phyloP scores from a whole-genome alignment of 2,329 filamentous ascomycete genomes.

The Calonectria montana region DNA sequence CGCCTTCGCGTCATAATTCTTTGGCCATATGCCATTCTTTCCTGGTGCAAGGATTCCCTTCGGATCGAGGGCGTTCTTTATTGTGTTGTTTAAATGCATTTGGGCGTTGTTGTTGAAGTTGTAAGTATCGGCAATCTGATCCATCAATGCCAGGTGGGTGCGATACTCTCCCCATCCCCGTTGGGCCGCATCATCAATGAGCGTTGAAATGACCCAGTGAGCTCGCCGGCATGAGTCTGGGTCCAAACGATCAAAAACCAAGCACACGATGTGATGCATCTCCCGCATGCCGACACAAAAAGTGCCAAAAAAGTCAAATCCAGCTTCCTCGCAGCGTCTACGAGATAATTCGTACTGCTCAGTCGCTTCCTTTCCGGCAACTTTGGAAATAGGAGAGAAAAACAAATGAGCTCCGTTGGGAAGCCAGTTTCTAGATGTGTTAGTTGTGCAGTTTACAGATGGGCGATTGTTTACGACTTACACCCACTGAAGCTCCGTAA shows the following conservation, averaged over 20 bases:
- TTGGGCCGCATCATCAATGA: slow-evolving; percentile 54
- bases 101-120: slow-evolving; percentile 55
- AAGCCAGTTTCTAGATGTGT: slow-evolving; percentile 16
- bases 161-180: slow-evolving; percentile 59
- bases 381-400: slow-evolving; percentile 38
- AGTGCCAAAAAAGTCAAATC: slow-evolving; percentile 35
- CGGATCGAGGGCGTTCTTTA: slow-evolving; percentile 59
- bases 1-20: not conserved
- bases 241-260: slow-evolving; percentile 61
- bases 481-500: slow-evolving; percentile 36
- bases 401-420: slow-evolving; percentile 37
- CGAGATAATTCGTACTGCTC: slow-evolving; percentile 25
- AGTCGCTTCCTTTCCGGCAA: slow-evolving; percentile 22
- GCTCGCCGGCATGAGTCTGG: slow-evolving; percentile 49
- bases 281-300: slow-evolving; percentile 26
- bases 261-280: slow-evolving; percentile 56
- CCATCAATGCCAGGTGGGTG: slow-evolving; percentile 58
- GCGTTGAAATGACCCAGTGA: slow-evolving; percentile 45
- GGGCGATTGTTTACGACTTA: not conserved
- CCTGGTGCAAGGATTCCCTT: slow-evolving; percentile 51
- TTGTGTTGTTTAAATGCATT: slow-evolving; percentile 55
- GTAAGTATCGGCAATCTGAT: slow-evolving; percentile 60
- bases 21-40: slow-evolving; percentile 52
- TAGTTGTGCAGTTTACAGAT: not conserved
- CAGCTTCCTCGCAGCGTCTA: slow-evolving; percentile 30